phyloP scores from a whole-genome alignment of 1,139 yeast species.

The Yamadazyma pseudoaaseri region DNA sequence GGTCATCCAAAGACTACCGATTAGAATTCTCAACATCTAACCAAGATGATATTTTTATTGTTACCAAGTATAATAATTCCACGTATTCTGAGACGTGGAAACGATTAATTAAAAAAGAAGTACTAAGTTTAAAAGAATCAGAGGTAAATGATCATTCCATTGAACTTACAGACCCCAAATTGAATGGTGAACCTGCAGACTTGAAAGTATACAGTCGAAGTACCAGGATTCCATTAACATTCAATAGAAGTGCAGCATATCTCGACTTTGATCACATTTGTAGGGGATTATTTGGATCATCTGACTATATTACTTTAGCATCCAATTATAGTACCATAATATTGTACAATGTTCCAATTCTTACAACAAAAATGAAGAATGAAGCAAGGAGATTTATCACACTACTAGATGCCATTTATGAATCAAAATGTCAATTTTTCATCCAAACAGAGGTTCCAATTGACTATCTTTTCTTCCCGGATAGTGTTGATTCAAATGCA shows the following conservation, averaged over 20 bases:
- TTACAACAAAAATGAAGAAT: conserved; percentile 58
- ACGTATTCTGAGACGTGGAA: conserved; percentile 38
- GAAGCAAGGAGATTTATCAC: conserved; percentile 71
- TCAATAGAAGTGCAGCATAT: conserved; percentile 40
- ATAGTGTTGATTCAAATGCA: conserved; percentile 22
- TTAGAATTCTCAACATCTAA: conserved; percentile 27
- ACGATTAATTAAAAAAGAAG: conserved; percentile 21
- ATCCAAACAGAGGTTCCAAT: conserved; percentile 50
- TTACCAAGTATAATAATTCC: conserved; percentile 26
- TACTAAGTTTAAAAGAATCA: conserved; percentile 17
- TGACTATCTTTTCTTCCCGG: conserved; percentile 61
- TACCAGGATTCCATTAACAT: conserved; percentile 46
- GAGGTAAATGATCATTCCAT: conserved; percentile 12
- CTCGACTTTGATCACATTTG: conserved; percentile 59
- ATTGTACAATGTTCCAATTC: conserved; percentile 60
- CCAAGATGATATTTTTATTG: conserved; percentile 22
- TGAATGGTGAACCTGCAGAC: conserved; percentile 26
- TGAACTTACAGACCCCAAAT: conserved; percentile 10
- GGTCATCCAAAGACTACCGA: conserved; percentile 57
- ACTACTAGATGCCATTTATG: conserved; percentile 66
- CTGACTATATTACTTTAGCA: conserved; percentile 69
- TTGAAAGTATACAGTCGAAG: conserved; percentile 57
- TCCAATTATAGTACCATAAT: conserved; percentile 56
- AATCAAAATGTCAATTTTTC: conserved; percentile 58
- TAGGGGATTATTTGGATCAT: conserved; percentile 57